Percentiles rank a stretch among this genome's conserved stretches.
Conservation (phyloP, 495 filamentous ascomycete species). For the Talaromyces trachyspermus region DNA sequence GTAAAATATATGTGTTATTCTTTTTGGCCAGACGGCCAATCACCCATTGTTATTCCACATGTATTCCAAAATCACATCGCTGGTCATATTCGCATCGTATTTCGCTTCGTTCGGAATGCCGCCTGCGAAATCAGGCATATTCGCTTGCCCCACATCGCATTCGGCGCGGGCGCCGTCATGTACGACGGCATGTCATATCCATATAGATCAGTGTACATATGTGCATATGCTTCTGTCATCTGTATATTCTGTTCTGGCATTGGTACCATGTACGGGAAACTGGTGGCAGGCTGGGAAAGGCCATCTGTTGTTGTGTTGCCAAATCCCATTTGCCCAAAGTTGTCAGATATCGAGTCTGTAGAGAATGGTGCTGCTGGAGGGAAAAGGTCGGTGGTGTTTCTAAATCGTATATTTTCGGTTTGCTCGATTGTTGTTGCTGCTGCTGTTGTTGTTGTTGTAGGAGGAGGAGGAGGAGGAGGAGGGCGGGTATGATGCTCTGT, state of each 20-base stretch:
- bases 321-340: neutral
- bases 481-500: no score
- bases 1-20: no score
- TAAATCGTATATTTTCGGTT: neutral
- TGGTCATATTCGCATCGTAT: neutral
- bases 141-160: neutral
- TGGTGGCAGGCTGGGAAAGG: neutral
- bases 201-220: neutral
- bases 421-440: neutral
- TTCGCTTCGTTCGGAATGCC: neutral
- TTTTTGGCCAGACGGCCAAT: no score
- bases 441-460: neutral
- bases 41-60: neutral
- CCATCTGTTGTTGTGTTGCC: no score
- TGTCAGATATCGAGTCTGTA: neutral
- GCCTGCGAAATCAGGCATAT: neutral
- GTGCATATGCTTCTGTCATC: neutral
- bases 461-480: no score
- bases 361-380: neutral
- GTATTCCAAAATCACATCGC: neutral
- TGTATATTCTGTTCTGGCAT: slow-evolving; percentile 1
- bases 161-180: neutral
- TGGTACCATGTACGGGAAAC: neutral
- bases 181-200: neutral
- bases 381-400: neutral